Percentiles rank a stretch among this genome's conserved stretches.
Conservation (phyloP, 108 stramenopile species). For the Pinguiococcus pyrenoidosus region DNA sequence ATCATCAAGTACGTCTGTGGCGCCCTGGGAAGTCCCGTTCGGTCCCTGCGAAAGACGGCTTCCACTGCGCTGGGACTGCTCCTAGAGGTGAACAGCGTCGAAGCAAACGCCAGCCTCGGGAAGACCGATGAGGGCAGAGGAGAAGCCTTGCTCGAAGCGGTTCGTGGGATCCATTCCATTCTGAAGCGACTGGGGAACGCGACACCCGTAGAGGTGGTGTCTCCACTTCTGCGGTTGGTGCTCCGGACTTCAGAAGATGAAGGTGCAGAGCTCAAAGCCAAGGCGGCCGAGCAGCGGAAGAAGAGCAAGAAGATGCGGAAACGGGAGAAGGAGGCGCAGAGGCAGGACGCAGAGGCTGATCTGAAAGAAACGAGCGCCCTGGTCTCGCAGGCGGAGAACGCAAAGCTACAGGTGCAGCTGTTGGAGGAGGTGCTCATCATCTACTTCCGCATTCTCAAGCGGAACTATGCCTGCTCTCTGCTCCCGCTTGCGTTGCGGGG, state of each 20-base stretch:
- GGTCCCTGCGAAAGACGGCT: too few species aligned
- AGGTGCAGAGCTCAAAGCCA: constrained; percentile 63
- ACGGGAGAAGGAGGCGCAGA: constrained; percentile 43
- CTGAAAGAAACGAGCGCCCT: constrained; percentile 58
- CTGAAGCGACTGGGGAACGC: too few species aligned
- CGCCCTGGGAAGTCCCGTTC: too few species aligned
- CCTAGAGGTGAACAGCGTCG: too few species aligned
- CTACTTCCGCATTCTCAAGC: constrained; percentile 68
- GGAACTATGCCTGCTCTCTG: constrained; percentile 27
- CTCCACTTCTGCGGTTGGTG: constrained; percentile 56
- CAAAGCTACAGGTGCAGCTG: too few species aligned
- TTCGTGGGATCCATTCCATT: too few species aligned
- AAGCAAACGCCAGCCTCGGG: too few species aligned
- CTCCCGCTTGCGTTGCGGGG: constrained; percentile 61
- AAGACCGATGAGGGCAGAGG: too few species aligned
- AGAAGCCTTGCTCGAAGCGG: too few species aligned
- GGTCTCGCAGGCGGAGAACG: constrained; percentile 57
- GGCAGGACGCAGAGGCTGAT: constrained; percentile 59
- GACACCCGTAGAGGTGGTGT: constrained; percentile 47
- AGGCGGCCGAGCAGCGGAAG: constrained; percentile 48
- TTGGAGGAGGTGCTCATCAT: constrained; percentile 56
- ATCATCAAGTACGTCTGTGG: too few species aligned
- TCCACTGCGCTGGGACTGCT: too few species aligned
- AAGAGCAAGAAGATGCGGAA: constrained; percentile 43
- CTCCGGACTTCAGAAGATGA: too few species aligned